A percentile compares a stretch with the other conserved stretches of the same genome.
phyloP scores from a whole-genome alignment of 495 filamentous ascomycete genomes.

The Hyaloscypha hepaticicola region DNA sequence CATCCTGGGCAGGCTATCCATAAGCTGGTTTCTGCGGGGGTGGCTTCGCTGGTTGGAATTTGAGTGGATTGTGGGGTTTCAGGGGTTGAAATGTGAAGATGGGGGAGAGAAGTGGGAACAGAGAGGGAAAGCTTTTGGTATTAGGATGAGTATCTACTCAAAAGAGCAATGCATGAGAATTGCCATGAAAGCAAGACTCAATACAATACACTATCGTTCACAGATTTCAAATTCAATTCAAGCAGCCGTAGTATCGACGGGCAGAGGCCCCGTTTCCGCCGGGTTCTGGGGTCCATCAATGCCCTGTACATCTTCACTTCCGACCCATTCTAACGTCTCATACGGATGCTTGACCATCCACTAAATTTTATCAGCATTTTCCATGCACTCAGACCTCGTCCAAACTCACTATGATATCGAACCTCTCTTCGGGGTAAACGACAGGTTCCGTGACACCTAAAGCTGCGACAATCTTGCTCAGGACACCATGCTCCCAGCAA shows the following conservation, averaged over 20 bases:
- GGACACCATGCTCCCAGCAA: constrained; percentile 47
- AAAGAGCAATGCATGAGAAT: too few species aligned
- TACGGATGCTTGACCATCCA: constrained; percentile 45
- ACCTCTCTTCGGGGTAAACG: constrained; percentile 36
- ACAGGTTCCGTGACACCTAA: constrained; percentile 34
- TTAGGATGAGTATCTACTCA: too few species aligned
- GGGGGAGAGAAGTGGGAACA: neutral
- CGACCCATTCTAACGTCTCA: constrained; percentile 33
- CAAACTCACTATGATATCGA: constrained; percentile 37
- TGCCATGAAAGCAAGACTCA: too few species aligned
- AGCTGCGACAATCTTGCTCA: constrained; percentile 41
- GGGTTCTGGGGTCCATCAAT: constrained; percentile 22
- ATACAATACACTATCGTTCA: too few species aligned
- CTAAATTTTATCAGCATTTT: neutral
- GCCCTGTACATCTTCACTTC: constrained; percentile 40
- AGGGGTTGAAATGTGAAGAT: neutral
- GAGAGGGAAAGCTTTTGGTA: too few species aligned
- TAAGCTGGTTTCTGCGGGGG: constrained; percentile 12
- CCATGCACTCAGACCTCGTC: neutral
- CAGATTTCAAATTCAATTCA: too few species aligned
- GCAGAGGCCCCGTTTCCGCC: neutral
- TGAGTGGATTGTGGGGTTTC: neutral
- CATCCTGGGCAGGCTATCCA: constrained; percentile 29
- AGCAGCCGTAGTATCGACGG: neutral
- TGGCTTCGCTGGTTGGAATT: neutral